phyloP scores from a whole-genome alignment of 148 eudicot species.

The Rhododendron ovatum region DNA sequence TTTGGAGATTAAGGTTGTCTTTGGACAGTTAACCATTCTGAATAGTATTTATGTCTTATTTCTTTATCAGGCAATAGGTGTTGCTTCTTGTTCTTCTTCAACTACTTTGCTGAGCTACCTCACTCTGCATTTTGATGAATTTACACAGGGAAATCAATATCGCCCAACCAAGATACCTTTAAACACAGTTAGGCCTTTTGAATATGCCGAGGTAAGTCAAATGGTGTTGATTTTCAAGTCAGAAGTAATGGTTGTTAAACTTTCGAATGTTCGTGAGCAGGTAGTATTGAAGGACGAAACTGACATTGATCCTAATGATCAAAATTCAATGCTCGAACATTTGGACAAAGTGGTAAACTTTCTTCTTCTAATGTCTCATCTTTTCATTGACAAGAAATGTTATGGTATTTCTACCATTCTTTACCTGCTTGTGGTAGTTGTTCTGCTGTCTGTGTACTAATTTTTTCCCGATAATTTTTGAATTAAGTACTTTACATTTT shows the following conservation, averaged over 20 bases:
- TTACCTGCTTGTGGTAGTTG: not conserved
- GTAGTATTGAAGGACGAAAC: slow-evolving; percentile 74
- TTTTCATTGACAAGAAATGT: not conserved
- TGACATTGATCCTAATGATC: slow-evolving; percentile 89
- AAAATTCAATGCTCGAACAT: slow-evolving; percentile 85
- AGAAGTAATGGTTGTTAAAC: slow-evolving; percentile 3
- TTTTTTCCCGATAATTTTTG: not conserved
- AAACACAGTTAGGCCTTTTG: slow-evolving; percentile 89
- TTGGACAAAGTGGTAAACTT: slow-evolving; percentile 77
- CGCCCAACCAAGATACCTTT: slow-evolving; percentile 97
- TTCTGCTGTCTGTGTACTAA: slow-evolving; percentile 2
- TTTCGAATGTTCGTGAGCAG: slow-evolving; percentile 33
- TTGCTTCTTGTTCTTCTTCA: not conserved
- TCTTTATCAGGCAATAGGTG: not conserved
- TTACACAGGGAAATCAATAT: slow-evolving; percentile 89
- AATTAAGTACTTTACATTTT: slow-evolving; percentile 19
- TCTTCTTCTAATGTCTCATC: not conserved
- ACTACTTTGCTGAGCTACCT: not conserved
- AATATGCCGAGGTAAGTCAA: slow-evolving; percentile 78
- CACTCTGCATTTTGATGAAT: not conserved
- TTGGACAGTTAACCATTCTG: not conserved
- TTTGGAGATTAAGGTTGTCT: slow-evolving; percentile 84
- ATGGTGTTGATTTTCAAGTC: slow-evolving; percentile 8
- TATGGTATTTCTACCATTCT: not conserved
- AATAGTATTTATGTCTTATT: not conserved